Conservation (phyloP, 495 filamentous ascomycete species). For the Penicillium daleae region DNA sequence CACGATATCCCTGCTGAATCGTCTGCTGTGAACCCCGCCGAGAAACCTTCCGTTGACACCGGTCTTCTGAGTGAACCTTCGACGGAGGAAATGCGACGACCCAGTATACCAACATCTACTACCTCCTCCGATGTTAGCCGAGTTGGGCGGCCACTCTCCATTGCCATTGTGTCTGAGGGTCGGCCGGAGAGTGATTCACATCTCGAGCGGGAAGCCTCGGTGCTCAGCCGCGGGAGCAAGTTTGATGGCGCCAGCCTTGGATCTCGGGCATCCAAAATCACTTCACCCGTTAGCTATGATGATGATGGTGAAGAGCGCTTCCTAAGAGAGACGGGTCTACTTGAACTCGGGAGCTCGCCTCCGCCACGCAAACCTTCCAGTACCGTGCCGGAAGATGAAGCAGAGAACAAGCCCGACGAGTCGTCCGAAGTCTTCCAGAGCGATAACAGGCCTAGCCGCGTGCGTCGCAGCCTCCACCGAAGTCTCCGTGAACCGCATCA, state of each 20-base stretch:
- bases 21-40: neutral
- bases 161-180: constrained; percentile 32
- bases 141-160: constrained; percentile 37
- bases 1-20: constrained; percentile 23
- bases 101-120: constrained; percentile 41
- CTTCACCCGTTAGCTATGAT: constrained; percentile 44
- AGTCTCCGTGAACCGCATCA: constrained; percentile 85
- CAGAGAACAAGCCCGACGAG: constrained; percentile 40
- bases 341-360: constrained; percentile 48
- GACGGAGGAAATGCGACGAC: constrained; percentile 36
- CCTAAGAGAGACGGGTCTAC: constrained; percentile 50
- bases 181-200: constrained; percentile 33
- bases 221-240: constrained; percentile 43
- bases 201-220: constrained; percentile 44
- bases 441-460: constrained; percentile 56
- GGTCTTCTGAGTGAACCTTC: constrained; percentile 28
- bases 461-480: constrained; percentile 88
- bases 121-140: constrained; percentile 35
- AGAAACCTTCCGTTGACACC: constrained; percentile 17
- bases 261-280: constrained; percentile 44
- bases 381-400: constrained; percentile 41
- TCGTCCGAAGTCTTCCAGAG: constrained; percentile 36
- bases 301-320: constrained; percentile 56
- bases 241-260: constrained; percentile 45
- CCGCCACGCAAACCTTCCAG: constrained; percentile 38